Percentiles rank a stretch among this genome's conserved stretches.
phyloP scores from a whole-genome alignment of 768 basidiomycete species.

The Podaxis sp. region DNA sequence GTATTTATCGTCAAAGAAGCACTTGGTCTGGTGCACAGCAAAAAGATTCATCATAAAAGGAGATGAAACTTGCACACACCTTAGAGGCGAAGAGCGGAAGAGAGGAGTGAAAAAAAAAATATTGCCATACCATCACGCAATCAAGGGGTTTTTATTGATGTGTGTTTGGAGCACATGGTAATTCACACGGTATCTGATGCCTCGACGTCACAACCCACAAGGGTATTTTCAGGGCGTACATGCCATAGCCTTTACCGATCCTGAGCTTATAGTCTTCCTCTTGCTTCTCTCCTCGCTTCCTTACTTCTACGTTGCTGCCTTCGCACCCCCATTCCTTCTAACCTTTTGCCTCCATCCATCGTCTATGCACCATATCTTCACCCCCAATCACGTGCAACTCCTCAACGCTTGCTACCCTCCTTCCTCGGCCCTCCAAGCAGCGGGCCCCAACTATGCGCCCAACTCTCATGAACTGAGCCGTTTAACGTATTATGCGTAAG shows the following conservation, averaged over 20 bases:
- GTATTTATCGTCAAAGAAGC: conserved; percentile 45
- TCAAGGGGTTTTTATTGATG: conserved; percentile 8
- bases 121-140: not conserved
- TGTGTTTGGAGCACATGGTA: conserved; percentile 10
- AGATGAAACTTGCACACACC: conserved; percentile 24
- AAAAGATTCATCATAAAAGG: conserved; percentile 39
- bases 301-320: not conserved
- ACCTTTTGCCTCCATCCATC: not conserved
- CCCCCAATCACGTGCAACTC: conserved; percentile 81
- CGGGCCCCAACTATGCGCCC: conserved; percentile 76
- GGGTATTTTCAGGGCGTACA: not conserved
- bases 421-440: conserved; percentile 66
- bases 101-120: not conserved
- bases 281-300: not conserved
- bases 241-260: conserved; percentile 1
- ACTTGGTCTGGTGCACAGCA: conserved; percentile 65
- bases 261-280: not conserved
- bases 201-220: conserved; percentile 3
- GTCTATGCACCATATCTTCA: conserved; percentile 70
- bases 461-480: conserved; percentile 85
- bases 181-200: conserved; percentile 5
- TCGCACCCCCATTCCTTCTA: not conserved
- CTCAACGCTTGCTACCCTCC: conserved; percentile 88
- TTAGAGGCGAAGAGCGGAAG: not conserved
- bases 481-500: conserved; percentile 79